Evolutionary conservation across 148 eudicot species (phyloP).

Genomic region (Silene conica): DNA sequence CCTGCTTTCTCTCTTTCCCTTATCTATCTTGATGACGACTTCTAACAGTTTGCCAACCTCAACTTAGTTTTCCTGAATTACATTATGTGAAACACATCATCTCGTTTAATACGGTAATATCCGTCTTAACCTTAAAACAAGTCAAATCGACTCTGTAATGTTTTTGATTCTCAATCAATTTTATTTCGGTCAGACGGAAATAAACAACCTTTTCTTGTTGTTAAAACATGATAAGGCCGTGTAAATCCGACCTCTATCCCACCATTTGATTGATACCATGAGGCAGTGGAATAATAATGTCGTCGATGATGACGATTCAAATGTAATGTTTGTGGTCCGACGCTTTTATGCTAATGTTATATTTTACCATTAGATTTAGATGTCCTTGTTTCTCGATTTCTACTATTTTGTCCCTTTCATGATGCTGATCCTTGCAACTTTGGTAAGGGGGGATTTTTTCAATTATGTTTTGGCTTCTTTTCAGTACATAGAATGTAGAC

Average conservation of each 20-base stretch:
- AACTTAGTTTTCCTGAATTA: background rate
- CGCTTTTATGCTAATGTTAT: background rate
- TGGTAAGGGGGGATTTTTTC: background rate
- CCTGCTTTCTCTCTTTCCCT: constrained; percentile 1
- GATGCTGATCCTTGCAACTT: background rate
- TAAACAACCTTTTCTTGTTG: too few species aligned
- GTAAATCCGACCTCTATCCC: too few species aligned
- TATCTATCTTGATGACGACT: background rate
- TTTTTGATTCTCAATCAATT: too few species aligned
- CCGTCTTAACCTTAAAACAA: too few species aligned
- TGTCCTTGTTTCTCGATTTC: background rate
- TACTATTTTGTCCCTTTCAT: background rate
- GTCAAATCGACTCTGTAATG: too few species aligned
- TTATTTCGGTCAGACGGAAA: too few species aligned
- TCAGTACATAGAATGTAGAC: background rate
- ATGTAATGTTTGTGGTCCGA: background rate
- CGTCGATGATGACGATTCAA: background rate
- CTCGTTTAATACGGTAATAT: too few species aligned
- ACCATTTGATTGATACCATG: too few species aligned
- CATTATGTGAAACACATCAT: too few species aligned
- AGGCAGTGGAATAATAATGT: too few species aligned
- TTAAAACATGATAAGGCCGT: too few species aligned
- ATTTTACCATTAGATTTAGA: background rate
- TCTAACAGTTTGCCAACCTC: background rate
- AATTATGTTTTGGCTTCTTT: constrained; percentile 1